phyloP scores from a whole-genome alignment of 2,329 filamentous ascomycete species.

The Monilinia laxa region DNA sequence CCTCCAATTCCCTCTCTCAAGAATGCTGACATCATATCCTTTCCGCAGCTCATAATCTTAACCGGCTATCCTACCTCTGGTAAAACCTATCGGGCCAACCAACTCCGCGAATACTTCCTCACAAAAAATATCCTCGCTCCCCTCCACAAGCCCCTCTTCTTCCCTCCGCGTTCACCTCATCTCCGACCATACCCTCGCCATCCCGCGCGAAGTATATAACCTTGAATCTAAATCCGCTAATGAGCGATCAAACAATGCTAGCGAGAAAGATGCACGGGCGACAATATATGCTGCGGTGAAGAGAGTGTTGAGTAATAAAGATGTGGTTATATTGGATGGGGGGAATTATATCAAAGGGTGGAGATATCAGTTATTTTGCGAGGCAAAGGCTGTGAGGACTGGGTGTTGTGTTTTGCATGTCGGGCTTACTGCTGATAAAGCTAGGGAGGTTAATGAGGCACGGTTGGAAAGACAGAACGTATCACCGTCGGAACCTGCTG shows the following conservation, averaged over 20 bases:
- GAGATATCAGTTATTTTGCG: constrained; percentile 82
- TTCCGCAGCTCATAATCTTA: constrained; percentile 62
- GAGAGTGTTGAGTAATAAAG: constrained; percentile 66
- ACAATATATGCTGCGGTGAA: constrained; percentile 76
- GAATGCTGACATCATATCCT: not conserved
- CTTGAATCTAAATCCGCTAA: constrained; percentile 58
- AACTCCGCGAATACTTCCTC: constrained; percentile 67
- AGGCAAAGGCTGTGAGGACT: constrained; percentile 76
- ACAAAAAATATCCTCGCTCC: constrained; percentile 46
- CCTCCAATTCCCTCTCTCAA: not conserved
- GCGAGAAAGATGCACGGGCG: constrained; percentile 80
- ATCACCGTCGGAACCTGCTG: not conserved
- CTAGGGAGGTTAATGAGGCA: constrained; percentile 58
- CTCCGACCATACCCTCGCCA: constrained; percentile 68
- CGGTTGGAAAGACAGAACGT: constrained; percentile 47
- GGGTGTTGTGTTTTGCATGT: constrained; percentile 72
- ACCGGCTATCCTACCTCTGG: constrained; percentile 67
- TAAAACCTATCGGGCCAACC: constrained; percentile 63
- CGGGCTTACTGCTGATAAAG: constrained; percentile 54
- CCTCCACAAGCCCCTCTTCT: constrained; percentile 38
- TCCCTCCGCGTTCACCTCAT: constrained; percentile 69
- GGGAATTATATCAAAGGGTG: constrained; percentile 90
- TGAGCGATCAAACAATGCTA: constrained; percentile 67
- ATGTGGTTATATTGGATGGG: constrained; percentile 77
- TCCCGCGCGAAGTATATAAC: constrained; percentile 70